A percentile compares a stretch with the other conserved stretches of the same genome.
Evolutionary conservation across 345 rosid species (phyloP).

Genomic region (Ailanthus altissimus): DNA sequence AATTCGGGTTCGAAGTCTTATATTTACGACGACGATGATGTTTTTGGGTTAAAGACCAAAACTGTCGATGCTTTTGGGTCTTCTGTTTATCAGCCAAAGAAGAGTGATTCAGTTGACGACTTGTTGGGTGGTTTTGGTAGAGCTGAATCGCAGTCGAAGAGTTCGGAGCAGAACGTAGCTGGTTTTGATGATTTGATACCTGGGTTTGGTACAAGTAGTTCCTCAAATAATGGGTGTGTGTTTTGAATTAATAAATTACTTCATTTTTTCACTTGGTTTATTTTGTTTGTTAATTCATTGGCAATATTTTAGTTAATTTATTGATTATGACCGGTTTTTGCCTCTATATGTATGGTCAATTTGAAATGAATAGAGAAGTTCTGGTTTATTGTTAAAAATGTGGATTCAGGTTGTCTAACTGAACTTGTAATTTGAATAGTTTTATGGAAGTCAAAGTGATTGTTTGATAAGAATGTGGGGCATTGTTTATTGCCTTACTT

Average conservation of each 20-base stretch:
- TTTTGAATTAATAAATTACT: neutral
- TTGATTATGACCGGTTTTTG: neutral
- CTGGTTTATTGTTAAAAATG: neutral
- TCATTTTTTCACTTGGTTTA: constrained; percentile 13
- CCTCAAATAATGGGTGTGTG: constrained; percentile 48
- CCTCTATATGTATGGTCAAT: neutral
- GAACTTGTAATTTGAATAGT: no score
- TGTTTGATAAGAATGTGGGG: neutral
- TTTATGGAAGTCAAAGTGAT: neutral
- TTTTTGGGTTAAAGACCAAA: constrained; percentile 37
- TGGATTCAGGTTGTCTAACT: no score
- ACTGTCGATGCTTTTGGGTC: constrained; percentile 49
- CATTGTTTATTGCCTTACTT: neutral
- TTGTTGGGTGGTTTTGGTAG: constrained; percentile 57
- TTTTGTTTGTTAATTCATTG: constrained; percentile 1
- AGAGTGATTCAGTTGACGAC: constrained; percentile 45
- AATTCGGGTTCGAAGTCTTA: constrained; percentile 34
- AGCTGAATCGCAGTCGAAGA: constrained; percentile 30
- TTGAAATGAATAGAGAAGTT: constrained; percentile 6
- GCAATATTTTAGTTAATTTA: neutral
- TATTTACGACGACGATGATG: constrained; percentile 47
- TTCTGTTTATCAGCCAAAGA: constrained; percentile 45
- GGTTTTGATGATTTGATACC: constrained; percentile 71
- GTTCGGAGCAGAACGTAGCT: constrained; percentile 30
- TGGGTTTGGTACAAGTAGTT: constrained; percentile 60